A percentile compares a stretch with the other conserved stretches of the same genome.
Conservation (phyloP, 345 rosid species). For the Corchorus olitorius region DNA sequence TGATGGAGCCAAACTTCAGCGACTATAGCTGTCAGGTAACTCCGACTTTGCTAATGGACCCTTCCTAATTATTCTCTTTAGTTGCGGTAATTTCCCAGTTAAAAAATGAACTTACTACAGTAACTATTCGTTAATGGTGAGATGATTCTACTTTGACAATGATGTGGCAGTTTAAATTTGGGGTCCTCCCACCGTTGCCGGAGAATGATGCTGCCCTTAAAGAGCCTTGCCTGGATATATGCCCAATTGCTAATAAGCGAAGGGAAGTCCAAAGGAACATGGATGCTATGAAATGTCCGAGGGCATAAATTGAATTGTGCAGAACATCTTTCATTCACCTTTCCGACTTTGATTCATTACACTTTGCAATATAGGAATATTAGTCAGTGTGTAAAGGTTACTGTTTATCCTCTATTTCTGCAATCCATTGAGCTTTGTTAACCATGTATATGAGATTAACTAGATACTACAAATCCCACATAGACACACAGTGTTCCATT, state of each 20-base stretch:
- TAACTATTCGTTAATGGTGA: too few relatives aligned
- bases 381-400: neutral
- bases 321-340: neutral
- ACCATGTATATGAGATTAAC: neutral
- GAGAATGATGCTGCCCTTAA: constrained; percentile 55
- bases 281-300: constrained; percentile 52
- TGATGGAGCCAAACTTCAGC: constrained; percentile 89
- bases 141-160: too few relatives aligned
- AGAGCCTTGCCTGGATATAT: constrained; percentile 77
- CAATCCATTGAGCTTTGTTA: neutral
- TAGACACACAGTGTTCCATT: neutral
- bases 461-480: neutral
- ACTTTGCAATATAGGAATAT: neutral
- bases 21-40: constrained; percentile 90
- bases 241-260: constrained; percentile 61
- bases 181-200: constrained; percentile 63
- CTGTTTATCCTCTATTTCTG: neutral
- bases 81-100: too few relatives aligned
- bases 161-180: constrained; percentile 72
- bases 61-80: neutral
- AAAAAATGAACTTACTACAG: too few relatives aligned
- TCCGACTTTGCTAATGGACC: too few relatives aligned
- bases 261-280: constrained; percentile 19
- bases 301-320: constrained; percentile 37
- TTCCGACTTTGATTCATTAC: neutral